Percentiles rank a stretch among this genome's conserved stretches.
Evolutionary conservation across 140 eudicot genomes (phyloP).

Genomic region (Erigeron philadelphicus): DNA sequence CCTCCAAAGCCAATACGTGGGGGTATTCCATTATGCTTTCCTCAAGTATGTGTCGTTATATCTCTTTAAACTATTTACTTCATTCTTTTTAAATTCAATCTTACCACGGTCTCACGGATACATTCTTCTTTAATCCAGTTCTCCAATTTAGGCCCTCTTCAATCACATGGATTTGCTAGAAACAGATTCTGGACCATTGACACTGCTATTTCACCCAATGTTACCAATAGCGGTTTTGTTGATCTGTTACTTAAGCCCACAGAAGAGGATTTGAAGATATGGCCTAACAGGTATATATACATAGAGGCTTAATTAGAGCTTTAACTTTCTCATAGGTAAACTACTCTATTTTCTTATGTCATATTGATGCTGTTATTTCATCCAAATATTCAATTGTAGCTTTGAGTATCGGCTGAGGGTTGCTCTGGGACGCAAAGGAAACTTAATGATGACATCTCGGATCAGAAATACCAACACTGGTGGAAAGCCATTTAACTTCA

Average conservation of each 20-base stretch:
- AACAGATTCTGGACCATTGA: slow-evolving; percentile 69
- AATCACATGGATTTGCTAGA: slow-evolving; percentile 90
- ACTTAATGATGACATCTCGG: slow-evolving; percentile 81
- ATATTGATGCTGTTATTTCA: slow-evolving; percentile 1
- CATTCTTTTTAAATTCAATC: neutral
- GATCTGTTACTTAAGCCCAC: slow-evolving; percentile 83
- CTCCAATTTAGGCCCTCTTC: slow-evolving; percentile 51
- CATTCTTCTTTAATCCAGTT: slow-evolving; percentile 41
- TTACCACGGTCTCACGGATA: slow-evolving; percentile 9
- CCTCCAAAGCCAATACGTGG: slow-evolving; percentile 92
- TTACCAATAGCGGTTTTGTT: slow-evolving; percentile 51
- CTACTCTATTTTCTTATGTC: neutral
- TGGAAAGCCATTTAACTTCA: slow-evolving; percentile 70
- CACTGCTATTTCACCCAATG: slow-evolving; percentile 51
- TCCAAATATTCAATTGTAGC: slow-evolving; percentile 31
- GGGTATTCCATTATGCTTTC: slow-evolving; percentile 94
- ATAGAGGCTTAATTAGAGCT: neutral
- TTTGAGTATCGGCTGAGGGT: slow-evolving; percentile 89
- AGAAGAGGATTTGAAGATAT: slow-evolving; percentile 75
- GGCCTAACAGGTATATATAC: slow-evolving; percentile 74
- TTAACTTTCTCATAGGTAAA: slow-evolving; percentile 8
- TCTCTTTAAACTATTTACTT: slow-evolving; percentile 18
- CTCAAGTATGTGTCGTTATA: slow-evolving; percentile 53
- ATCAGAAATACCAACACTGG: slow-evolving; percentile 67
- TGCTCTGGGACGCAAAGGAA: slow-evolving; percentile 83